Evolutionary conservation across 164 flowering plant genomes (phyloP), one percentile per base, ranked within the genome.

Genomic region (Tetrastigma voinierianum): DNA sequence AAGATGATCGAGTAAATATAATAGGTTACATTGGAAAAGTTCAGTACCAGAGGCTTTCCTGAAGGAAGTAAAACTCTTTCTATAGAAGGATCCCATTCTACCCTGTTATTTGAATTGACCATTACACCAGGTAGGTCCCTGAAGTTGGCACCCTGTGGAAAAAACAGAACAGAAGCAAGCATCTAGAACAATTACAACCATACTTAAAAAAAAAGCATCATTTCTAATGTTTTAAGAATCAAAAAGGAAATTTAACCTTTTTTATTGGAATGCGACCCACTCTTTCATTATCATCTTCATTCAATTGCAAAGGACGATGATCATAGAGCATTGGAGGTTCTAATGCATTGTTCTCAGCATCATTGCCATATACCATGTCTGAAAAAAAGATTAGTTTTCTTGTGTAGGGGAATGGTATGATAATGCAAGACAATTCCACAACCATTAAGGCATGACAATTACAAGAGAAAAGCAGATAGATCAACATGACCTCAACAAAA

Each of bases 111-210:
- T 0, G 72, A 11, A 24, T 80, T 61, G 21, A 95, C 85, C 10
- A 62, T 17, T 1, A 94, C 90, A 46, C 98, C 98, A 6, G 85
- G 80, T 18, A 94, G 68, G 68, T 94, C 83, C 63, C 98, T 80
- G 32, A 90, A 94, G 52, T 82, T 82, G 20, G 96, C 98, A 15
- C 96, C 96, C 97, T 91, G 53, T 20, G 40, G n/a, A 56, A 16
- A 54, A 11, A 44, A 16, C 10, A 19, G 4, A 19, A 0, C 10
- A 25, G 20, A 1, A 46, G 2, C 16, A 4, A 6, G 32, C 18
- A 6, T 15, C 44, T 10, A 45, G 18, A 32, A 32, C 59, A 14
- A 32, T 32, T 32, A 32, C 40, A 32, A 4, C 40, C 40, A 12
- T 32, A 32, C 40, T 4, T 32, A 23, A 40, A 24, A 48, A 9